These are phyloP conservation scores for Lonicera japonica DNA, from an alignment of 129 eudicot species.

Conservation along the genomic window DNA sequence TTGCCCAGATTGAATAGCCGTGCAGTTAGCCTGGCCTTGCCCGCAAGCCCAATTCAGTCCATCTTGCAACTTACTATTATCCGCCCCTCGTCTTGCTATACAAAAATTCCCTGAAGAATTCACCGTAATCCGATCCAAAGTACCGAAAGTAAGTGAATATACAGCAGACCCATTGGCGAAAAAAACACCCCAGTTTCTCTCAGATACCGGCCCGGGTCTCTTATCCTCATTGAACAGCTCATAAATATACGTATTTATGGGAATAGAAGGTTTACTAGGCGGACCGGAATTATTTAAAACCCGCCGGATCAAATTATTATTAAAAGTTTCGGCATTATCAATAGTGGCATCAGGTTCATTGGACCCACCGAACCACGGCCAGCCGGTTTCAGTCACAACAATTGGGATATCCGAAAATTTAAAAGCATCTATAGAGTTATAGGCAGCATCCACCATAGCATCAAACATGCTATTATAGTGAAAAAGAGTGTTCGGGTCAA, in stretches of 20 bases:
- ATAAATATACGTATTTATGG: slow-evolving; percentile 63
- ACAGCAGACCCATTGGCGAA: slow-evolving; percentile 62
- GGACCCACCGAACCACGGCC: slow-evolving; percentile 83
- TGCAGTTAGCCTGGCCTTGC: slow-evolving; percentile 66
- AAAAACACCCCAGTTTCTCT: slow-evolving; percentile 66
- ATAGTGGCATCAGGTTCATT: slow-evolving; percentile 73
- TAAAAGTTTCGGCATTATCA: slow-evolving; percentile 57
- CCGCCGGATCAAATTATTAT: slow-evolving; percentile 50
- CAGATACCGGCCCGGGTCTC: slow-evolving; percentile 57
- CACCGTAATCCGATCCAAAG: slow-evolving; percentile 12
- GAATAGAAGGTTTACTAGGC: slow-evolving; percentile 60
- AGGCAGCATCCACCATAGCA: slow-evolving; percentile 83
- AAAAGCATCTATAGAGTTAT: slow-evolving; percentile 51
- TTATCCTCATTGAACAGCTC: slow-evolving; percentile 78
- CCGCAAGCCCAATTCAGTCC: slow-evolving; percentile 93
- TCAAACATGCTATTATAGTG: slow-evolving; percentile 89
- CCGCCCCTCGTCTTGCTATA: slow-evolving; percentile 57
- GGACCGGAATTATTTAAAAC: slow-evolving; percentile 68
- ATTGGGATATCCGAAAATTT: slow-evolving; percentile 56
- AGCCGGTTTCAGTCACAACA: slow-evolving; percentile 74
- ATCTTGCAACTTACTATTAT: slow-evolving; percentile 36
- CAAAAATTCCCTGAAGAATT: slow-evolving; percentile 62
- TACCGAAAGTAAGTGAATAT: slow-evolving; percentile 43
- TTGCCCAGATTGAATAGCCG: slow-evolving; percentile 68
- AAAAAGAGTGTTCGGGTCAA: slow-evolving; percentile 75